Evolutionary conservation across 352 stramenopile genomes (phyloP), one percentile per base, ranked within the genome.

Genomic region (Plasmopara muralis): DNA sequence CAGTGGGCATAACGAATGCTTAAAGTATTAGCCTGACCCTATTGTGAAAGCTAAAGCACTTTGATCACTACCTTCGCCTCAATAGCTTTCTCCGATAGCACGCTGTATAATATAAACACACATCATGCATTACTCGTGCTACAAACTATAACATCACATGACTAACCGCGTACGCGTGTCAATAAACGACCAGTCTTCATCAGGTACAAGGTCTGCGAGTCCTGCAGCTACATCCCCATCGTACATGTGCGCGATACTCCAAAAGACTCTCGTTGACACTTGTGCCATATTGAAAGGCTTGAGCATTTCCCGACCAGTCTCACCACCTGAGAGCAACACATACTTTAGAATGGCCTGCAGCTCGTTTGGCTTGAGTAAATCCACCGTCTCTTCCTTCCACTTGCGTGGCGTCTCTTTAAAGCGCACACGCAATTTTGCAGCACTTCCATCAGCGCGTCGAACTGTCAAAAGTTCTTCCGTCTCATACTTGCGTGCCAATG

Each of bases 221-320:
- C 81, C 84, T 30, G 50, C 60, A 25, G 66, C 84, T 9, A 95
- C 64, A 50, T 92, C 73, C 20, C 84, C 84, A 60, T 77, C 57
- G 46, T 90, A 92, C 52, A 93, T 62, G 18, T 74, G 69, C 37
- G 79, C 84, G 45, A 95, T 78, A 46, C 62, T 89, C 84, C 84
- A 95, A 68, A 95, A 95, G 13, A 93, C 80, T 57, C 84, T 69
- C 6, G 81, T 80, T 2, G 84, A 95, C 5, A 70, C 67, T 51
- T 95, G 82, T 1, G 84, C 84, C 84, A 95, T 95, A 55, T 95
- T 95, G 52, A 95, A 95, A 7, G 82, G 82, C 65, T 95, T 95
- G 49, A 95, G 77, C 84, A 93, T 93, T 50, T 95, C 84, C 15
- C 66, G 69, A 1, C 81, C 82, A 25, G 79, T 88, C 47, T 92